Conservation (phyloP, 805 yeast genomes). For the Maudiozyma saulgeensis region DNA sequence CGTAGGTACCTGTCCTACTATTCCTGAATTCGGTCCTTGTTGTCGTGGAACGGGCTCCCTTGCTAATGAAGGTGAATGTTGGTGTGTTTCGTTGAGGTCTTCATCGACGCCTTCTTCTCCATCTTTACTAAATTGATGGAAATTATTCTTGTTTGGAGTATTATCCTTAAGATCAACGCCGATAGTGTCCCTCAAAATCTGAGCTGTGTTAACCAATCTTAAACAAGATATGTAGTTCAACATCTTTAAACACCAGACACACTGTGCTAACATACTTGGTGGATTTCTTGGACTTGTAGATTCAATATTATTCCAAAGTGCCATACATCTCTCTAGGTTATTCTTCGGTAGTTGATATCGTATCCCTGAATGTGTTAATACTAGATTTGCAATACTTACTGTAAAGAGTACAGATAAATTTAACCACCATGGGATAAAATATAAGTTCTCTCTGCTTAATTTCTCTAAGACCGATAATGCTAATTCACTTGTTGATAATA, state of each 20-base stretch:
- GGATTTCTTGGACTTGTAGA: slow-evolving; percentile 26
- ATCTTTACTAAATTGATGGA: slow-evolving; percentile 37
- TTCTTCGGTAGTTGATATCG: slow-evolving; percentile 5
- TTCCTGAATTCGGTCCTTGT: background rate
- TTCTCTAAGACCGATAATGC: slow-evolving; percentile 24
- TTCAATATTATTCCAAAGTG: slow-evolving; percentile 20
- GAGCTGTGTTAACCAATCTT: slow-evolving; percentile 35
- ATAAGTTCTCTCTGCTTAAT: slow-evolving; percentile 23
- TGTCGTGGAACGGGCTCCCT: background rate
- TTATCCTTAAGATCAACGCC: slow-evolving; percentile 48
- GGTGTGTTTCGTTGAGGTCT: background rate
- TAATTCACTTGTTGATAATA: slow-evolving; percentile 7
- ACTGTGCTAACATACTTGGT: slow-evolving; percentile 44
- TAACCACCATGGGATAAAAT: slow-evolving; percentile 45
- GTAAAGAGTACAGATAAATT: slow-evolving; percentile 37
- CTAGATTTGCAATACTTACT: slow-evolving; percentile 35
- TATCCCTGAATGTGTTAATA: slow-evolving; percentile 37
- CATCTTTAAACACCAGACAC: slow-evolving; percentile 53
- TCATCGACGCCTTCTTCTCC: slow-evolving; percentile 16
- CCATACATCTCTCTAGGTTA: slow-evolving; percentile 11
- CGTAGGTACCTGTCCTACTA: background rate
- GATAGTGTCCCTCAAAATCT: slow-evolving; percentile 28
- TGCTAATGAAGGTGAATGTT: too few relatives aligned
- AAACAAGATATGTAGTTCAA: slow-evolving; percentile 42
- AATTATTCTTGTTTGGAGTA: slow-evolving; percentile 39